Base-by-base conservation (phyloP, 148 eudicot species). In the Amaranthus palmeri region DNA sequence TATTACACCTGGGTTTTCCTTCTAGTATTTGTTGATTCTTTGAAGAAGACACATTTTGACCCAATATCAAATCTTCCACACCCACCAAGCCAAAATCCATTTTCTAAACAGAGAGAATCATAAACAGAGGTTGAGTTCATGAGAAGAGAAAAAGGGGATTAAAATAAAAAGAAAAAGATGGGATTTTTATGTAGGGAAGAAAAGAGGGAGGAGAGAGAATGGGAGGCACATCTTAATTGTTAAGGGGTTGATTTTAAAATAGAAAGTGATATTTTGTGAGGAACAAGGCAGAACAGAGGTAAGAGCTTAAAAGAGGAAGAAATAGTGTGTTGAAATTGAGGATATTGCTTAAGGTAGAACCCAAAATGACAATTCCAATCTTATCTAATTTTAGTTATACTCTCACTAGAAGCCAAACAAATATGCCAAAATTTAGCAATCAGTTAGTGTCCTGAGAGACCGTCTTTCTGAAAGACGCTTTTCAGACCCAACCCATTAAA, bases 31-130 rank as follows among this genome's bases (percentile, higher is more conserved):
- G 79, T 2, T 74, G 71, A 0, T 69, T 51, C 3, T 76, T 58
- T 2, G 74, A 1, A 48, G 40, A 0, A n/a, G 13, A 1, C 41
- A 8, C 2, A 50, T 46, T 61, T 61, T 73, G 76, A 65, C 55
- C 55, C 64, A 54, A 25, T 14, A 65, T 36, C 36, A 67, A 67
- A 17, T 68, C 67, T 46, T 68, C 75, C 25, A 80, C 59, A 57
- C 79, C 79, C 81, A 79, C 65, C 68, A 73, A 67, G 70, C 78
- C 74, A 56, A 79, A 79, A 70, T 82, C 77, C 82, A 82, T 78
- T 67, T 65, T 13, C 8, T 6, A 10, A 59, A 41, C 3, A n/a
- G 42, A 61, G 40, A 44, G 8, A 67, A 57, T 43, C 66, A n/a
- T 14, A 54, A 4, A 47, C 18, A 70, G 40, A 71, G 57, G 56